Evolutionary conservation across 148 eudicot genomes (phyloP).

Genomic region (Vaccinium macrocarpon): DNA sequence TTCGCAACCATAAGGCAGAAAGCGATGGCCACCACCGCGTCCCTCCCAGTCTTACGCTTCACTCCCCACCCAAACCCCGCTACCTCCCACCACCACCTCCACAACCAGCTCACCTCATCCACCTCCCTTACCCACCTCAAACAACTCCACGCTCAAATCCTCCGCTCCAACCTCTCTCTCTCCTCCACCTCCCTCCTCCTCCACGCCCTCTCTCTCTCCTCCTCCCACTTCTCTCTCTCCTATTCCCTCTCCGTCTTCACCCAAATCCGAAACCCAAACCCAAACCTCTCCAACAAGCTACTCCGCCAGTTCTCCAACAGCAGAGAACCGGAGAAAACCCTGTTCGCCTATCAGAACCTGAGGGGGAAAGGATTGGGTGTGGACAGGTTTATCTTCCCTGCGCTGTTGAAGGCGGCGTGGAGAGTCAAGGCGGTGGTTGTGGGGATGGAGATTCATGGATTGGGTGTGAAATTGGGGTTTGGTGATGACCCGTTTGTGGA

Average conservation of each 20-base stretch:
- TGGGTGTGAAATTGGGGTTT: slow-evolving; percentile 41
- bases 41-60: slow-evolving; percentile 21
- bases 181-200: slow-evolving; percentile 37
- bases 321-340: slow-evolving; percentile 34
- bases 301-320: slow-evolving; percentile 43
- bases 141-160: slow-evolving; percentile 47
- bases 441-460: slow-evolving; percentile 55
- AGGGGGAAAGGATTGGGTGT: slow-evolving; percentile 22
- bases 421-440: slow-evolving; percentile 25
- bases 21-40: slow-evolving; percentile 15
- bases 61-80: slow-evolving; percentile 14
- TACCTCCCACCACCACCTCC: slow-evolving; percentile 21
- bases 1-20: neutral
- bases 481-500: slow-evolving; percentile 49
- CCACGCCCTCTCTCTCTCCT: slow-evolving; percentile 33
- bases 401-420: slow-evolving; percentile 41
- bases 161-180: slow-evolving; percentile 26
- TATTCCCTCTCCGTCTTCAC: slow-evolving; percentile 41
- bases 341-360: slow-evolving; percentile 26
- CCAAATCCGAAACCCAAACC: slow-evolving; percentile 25
- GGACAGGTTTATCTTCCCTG: slow-evolving; percentile 47
- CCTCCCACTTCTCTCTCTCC: slow-evolving; percentile 25
- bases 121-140: slow-evolving; percentile 39
- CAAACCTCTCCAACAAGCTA: slow-evolving; percentile 28
- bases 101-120: slow-evolving; percentile 29